A percentile compares a stretch with the other conserved stretches of the same genome.
These are phyloP conservation scores for Aspergillus nanangensis DNA, from an alignment of 495 filamentous ascomycete genomes.

Conservation along the genomic window DNA sequence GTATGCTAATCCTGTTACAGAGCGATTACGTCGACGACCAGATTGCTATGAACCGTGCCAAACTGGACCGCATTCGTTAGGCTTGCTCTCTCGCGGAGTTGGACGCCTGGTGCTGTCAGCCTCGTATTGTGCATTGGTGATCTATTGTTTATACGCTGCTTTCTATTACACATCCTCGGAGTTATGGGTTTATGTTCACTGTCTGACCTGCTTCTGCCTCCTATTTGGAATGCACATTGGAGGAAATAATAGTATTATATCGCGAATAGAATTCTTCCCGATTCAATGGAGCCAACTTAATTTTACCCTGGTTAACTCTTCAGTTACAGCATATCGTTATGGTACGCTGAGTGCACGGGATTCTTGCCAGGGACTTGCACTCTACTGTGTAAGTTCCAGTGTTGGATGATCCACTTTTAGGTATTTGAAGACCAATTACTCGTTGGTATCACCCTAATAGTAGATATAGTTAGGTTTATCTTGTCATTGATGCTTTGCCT, in stretches of 20 bases:
- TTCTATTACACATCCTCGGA: background rate
- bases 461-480: no score
- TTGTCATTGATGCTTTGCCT: no score
- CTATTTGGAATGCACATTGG: background rate
- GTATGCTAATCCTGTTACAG: constrained; percentile 33
- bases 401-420: no score
- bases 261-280: background rate
- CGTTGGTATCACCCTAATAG: no score
- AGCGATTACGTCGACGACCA: constrained; percentile 69
- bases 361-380: no score
- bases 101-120: constrained; percentile 34
- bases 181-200: background rate
- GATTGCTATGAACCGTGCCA: constrained; percentile 62
- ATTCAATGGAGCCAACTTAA: no score
- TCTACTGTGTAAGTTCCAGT: no score
- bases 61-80: constrained; percentile 59
- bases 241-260: background rate
- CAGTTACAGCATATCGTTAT: no score
- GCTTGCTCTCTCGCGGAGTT: background rate
- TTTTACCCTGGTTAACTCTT: no score
- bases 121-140: constrained; percentile 1
- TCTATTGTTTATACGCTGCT: background rate
- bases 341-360: no score
- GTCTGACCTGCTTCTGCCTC: background rate
- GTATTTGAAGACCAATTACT: no score